These are phyloP conservation scores for Psidium friedrichsthalianum DNA, from an alignment of 345 rosid species.

Conservation along the genomic window DNA sequence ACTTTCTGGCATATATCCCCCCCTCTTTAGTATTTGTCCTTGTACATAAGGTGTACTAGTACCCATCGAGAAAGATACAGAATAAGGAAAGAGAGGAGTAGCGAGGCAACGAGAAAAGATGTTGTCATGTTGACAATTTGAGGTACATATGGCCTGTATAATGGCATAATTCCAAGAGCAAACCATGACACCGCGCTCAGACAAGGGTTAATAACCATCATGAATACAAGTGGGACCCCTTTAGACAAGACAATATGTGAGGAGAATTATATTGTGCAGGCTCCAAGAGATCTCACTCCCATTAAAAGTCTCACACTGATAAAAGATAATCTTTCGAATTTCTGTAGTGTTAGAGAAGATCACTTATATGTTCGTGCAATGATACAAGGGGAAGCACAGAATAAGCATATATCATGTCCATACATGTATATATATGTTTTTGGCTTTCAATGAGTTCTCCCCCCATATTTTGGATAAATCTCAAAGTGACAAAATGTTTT, in stretches of 20 bases:
- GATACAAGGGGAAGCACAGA: not conserved
- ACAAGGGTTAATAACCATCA: not conserved
- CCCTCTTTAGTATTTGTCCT: not conserved
- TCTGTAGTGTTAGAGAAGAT: not conserved
- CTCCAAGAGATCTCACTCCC: not conserved
- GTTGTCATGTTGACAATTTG: not conserved
- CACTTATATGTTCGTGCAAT: not conserved
- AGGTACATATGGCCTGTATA: not conserved
- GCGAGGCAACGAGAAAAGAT: not conserved
- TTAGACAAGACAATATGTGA: constrained; percentile 1
- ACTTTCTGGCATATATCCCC: not conserved
- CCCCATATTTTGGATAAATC: not conserved
- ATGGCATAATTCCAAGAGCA: not conserved
- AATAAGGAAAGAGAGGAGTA: not conserved
- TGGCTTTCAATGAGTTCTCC: not conserved
- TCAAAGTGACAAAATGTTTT: not conserved
- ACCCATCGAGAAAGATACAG: not conserved
- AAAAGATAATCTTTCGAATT: not conserved
- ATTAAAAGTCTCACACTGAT: not conserved
- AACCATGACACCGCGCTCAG: not conserved
- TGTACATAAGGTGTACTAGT: not conserved
- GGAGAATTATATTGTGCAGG: not conserved
- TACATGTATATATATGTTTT: not conserved
- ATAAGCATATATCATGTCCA: not conserved
- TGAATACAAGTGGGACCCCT: not conserved